Percentiles rank a stretch among this genome's conserved stretches.
These are phyloP conservation scores for Paxillus involutus DNA, from an alignment of 768 basidiomycete species.

Conservation along the genomic window DNA sequence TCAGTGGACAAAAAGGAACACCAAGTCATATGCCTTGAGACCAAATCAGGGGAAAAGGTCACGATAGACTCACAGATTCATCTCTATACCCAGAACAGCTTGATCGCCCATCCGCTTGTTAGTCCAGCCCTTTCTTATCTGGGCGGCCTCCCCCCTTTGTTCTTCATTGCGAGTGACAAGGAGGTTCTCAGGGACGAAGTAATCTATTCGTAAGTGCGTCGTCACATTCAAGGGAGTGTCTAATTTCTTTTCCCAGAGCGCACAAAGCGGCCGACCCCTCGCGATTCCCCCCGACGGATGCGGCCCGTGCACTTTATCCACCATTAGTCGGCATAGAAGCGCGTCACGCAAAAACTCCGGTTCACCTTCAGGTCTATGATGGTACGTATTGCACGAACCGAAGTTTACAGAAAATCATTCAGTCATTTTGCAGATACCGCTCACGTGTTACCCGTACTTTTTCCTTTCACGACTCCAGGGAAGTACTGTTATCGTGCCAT, in stretches of 20 bases:
- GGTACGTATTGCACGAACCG: slow-evolving; percentile 41
- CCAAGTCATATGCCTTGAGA: slow-evolving; percentile 46
- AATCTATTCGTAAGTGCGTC: slow-evolving; percentile 67
- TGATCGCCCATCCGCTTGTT: slow-evolving; percentile 78
- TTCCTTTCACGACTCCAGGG: slow-evolving; percentile 73
- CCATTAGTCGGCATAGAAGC: slow-evolving; percentile 53
- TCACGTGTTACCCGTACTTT: slow-evolving; percentile 72
- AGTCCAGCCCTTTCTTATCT: slow-evolving; percentile 81
- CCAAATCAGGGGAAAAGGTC: slow-evolving; percentile 51
- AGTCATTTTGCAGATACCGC: slow-evolving; percentile 51
- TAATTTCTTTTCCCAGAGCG: slow-evolving; percentile 48
- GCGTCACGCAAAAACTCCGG: slow-evolving; percentile 62
- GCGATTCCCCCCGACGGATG: slow-evolving; percentile 52
- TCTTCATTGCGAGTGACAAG: slow-evolving; percentile 83
- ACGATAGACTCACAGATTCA: slow-evolving; percentile 75
- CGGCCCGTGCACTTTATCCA: slow-evolving; percentile 54
- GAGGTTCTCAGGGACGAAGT: slow-evolving; percentile 93
- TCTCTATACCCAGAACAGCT: slow-evolving; percentile 78
- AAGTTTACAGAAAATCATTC: slow-evolving; percentile 11
- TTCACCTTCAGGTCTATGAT: slow-evolving; percentile 93
- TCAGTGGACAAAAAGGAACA: slow-evolving; percentile 33
- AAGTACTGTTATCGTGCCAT: slow-evolving; percentile 82
- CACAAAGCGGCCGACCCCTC: slow-evolving; percentile 90
- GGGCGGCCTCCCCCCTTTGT: slow-evolving; percentile 86
- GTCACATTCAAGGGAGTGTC: not conserved